These are phyloP conservation scores for Mortierella sp. DNA, from an alignment of 371 early-diverging fungal species.

Conservation along the genomic window DNA sequence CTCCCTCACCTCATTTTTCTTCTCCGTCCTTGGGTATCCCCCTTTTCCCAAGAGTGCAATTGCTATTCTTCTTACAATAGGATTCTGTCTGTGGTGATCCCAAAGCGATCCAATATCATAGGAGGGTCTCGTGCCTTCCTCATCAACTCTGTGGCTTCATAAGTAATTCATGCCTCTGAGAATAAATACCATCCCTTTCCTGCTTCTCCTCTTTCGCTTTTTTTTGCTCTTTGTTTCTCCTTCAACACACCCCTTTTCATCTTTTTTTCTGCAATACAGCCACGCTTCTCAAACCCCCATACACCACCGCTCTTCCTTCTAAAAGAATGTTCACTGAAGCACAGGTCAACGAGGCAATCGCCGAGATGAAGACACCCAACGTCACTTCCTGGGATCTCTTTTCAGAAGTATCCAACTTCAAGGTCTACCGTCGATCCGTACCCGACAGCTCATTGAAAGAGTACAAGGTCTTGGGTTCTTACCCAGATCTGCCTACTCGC, in stretches of 20 bases:
- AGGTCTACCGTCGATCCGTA: conserved; percentile 38
- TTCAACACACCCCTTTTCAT: neutral
- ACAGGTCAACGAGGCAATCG: conserved; percentile 34
- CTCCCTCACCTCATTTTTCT: neutral
- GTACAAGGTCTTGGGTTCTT: conserved; percentile 53
- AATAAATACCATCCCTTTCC: neutral
- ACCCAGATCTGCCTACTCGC: conserved; percentile 35
- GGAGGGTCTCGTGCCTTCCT: neutral
- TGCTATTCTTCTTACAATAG: too few species aligned
- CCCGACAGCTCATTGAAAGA: conserved; percentile 39
- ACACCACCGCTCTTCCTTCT: neutral
- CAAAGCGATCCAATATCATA: neutral
- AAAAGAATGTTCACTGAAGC: conserved; percentile 27
- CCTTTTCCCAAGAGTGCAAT: neutral
- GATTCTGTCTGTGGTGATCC: neutral
- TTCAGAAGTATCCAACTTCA: conserved; percentile 40
- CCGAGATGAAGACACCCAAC: conserved; percentile 35
- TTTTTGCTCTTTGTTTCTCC: neutral
- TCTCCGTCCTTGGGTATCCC: neutral
- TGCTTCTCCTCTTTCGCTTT: neutral
- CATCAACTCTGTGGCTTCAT: neutral
- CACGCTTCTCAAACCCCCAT: neutral
- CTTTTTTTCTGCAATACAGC: neutral
- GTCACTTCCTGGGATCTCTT: conserved; percentile 40
- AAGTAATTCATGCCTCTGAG: neutral